Base-by-base conservation (phyloP, 768 basidiomycete species). In the Ephemerocybe angulata region DNA sequence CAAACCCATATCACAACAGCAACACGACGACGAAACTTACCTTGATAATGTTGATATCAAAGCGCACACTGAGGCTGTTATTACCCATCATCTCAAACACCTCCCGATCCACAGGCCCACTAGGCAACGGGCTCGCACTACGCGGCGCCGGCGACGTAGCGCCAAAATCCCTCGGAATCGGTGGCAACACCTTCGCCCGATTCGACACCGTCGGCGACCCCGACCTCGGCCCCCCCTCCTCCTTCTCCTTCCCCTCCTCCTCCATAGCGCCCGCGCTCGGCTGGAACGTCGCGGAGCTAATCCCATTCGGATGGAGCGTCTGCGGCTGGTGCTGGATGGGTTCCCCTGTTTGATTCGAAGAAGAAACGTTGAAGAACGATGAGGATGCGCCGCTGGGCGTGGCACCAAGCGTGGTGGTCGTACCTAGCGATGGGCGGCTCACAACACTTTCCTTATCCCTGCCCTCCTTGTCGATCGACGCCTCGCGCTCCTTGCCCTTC, bases 31-130 rank as follows among this genome's bases (percentile, higher is more conserved):
- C 22, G 52, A 54, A 21, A 70, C 86, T 17, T 60, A 95, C 94
- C 83, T 98, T 98, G 68, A 99, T 92, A 60, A 99, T 88, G 67
- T 89, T 95, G 56, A 98, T 91, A 71, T 99, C 96, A 69, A 98
- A 99, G 58, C 93, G 82, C 11, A 99, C 96, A 59, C 91, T 87
- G 58, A 98, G 67, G 40, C 84, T 84, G 68, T 85, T 91, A 54
- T 84, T 83, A 25, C 85, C 85, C 66, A 89, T 82, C 59, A 68
- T 82, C 61, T 90, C 91, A 60, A 90, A 88, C 52, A 85, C 65
- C 24, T 86, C 85, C 19, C 78, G 73, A 57, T 85, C 83, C 7
- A 86, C 82, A 62, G 84, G 85, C 3, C 85, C 86, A 4, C 85
- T 84, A 1, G 85, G 85, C 58, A 84, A 69, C 6, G 82, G 82